Base-by-base conservation (phyloP, 75 land plant species). In the Pinus albicaulis region DNA sequence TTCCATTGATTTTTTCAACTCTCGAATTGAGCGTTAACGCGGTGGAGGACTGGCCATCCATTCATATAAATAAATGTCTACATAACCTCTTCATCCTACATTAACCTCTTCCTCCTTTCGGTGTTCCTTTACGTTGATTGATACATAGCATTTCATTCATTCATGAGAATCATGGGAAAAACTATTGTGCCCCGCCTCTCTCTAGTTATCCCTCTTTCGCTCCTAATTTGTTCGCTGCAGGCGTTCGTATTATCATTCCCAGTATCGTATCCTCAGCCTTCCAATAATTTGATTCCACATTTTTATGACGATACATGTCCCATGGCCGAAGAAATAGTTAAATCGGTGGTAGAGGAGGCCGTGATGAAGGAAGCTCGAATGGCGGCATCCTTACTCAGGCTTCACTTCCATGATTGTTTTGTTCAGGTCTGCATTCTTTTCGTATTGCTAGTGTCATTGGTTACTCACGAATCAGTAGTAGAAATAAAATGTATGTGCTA, bases 371-470 rank as follows among this genome's bases (percentile, higher is more conserved):
- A 79, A 58, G 65, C 28, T 1, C 53, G 65, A 31, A 60, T 73
- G 19, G 83, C 80, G 13, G 66, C 84, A 3, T 82, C 83, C 19
- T 24, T 82, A 12, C 77, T 82, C 56, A 83, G 84, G 44, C 58
- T 82, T 65, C 84, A 82, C 59, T 82, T 82, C 83, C 84, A 82
- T 59, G 84, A 82, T 28, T 82, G 84, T 82, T 82, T 80, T 23
- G 77, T 82, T 16, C 56, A 65, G 17, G 84, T 44, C n/a, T n/a
- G n/a, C 48, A 6, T 7, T n/a, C n/a, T n/a, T n/a, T n/a, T n/a
- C n/a, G n/a, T n/a, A n/a, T n/a, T n/a, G n/a, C n/a, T n/a, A n/a
- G n/a, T n/a, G n/a, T n/a, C n/a, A n/a, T n/a, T 36, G 38, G 3
- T 3, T 36, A 36, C 3, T 1, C 41, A 3, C 5, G 41, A 38